Base-by-base conservation (phyloP, 441 rosid genomes). In the Gossypium schwendimanii region DNA sequence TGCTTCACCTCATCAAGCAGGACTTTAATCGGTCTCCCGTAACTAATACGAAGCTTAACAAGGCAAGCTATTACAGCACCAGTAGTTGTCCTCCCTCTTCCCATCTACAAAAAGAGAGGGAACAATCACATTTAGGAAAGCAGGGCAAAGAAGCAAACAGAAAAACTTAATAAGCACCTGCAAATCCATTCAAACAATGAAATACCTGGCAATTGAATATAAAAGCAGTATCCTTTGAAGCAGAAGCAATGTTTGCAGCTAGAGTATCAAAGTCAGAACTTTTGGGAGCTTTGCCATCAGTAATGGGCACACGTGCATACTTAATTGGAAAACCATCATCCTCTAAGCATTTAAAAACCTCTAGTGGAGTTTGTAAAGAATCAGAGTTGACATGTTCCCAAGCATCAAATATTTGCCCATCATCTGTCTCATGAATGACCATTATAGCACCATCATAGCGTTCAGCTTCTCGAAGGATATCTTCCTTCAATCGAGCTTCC, bases 21-120 rank as follows among this genome's bases (percentile, higher is more conserved):
- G 80, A 92, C 83, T 84, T 80, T 87, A 71, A 96, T 82, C 60
- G 98, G 99, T 79, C 94, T 88, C 68, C 98, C 98, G 76, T 83
- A 79, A 80, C 86, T 91, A 20, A 96, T 87, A 66, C 97, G 88
- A 75, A 90, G 97, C 84, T 93, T 90, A 75, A 96, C 84, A 81
- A 96, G 98, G 84, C 99, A 96, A 50, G 98, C 98, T 81, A 96
- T 96, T 58, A 96, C 99, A 63, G 99, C 92, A 71, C 99, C 99
- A 57, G 98, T 92, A 36, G 99, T 96, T 15, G 99, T 96, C 85
- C 99, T 93, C 81, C 99, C 99, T 85, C 91, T 93, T 76, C 99
- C 99, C 97, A 96, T 96, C 99, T 96, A 85, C 59, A 69, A 77
- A 71, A 45, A 54, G 55, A 31, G 71, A 63, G 75, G 36, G 68